These are phyloP conservation scores for Ramaria sp. DNA, from an alignment of 768 basidiomycete genomes.

Conservation along the genomic window DNA sequence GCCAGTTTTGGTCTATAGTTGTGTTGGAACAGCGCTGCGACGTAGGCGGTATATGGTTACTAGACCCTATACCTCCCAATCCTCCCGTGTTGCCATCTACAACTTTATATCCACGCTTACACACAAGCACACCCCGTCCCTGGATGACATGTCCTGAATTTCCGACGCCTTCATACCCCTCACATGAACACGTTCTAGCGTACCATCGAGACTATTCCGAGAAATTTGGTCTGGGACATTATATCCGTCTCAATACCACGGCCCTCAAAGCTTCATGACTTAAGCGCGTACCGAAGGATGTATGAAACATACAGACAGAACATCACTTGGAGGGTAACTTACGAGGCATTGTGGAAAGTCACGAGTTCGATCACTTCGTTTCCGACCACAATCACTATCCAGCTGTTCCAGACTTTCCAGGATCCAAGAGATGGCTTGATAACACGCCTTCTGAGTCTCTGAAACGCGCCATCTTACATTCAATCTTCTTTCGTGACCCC, in stretches of 20 bases:
- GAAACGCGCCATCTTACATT: constrained; percentile 36
- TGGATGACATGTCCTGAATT: constrained; percentile 49
- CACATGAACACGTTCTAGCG: constrained; percentile 31
- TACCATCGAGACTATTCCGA: constrained; percentile 38
- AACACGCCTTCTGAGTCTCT: constrained; percentile 14
- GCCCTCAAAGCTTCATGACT: constrained; percentile 35
- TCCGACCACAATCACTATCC: too few relatives aligned
- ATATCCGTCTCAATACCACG: constrained; percentile 33
- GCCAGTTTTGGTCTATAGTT: constrained; percentile 35
- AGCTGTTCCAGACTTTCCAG: constrained; percentile 35
- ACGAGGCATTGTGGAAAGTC: constrained; percentile 5
- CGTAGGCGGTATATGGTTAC: constrained; percentile 50
- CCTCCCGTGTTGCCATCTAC: constrained; percentile 44
- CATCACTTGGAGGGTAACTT: constrained; percentile 14
- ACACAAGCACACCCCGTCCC: constrained; percentile 45
- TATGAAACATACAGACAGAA: constrained; percentile 34
- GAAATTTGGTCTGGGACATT: constrained; percentile 26
- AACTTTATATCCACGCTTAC: constrained; percentile 42
- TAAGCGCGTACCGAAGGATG: constrained; percentile 26
- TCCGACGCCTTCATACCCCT: constrained; percentile 43
- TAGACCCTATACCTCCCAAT: too few relatives aligned
- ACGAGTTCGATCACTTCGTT: constrained; percentile 41
- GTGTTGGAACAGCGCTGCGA: constrained; percentile 42
- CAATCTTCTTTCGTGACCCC: constrained; percentile 42
- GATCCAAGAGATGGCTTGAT: constrained; percentile 39